Conservation (phyloP, 768 basidiomycete genomes). For the Phanerodontia chrysosporium region DNA sequence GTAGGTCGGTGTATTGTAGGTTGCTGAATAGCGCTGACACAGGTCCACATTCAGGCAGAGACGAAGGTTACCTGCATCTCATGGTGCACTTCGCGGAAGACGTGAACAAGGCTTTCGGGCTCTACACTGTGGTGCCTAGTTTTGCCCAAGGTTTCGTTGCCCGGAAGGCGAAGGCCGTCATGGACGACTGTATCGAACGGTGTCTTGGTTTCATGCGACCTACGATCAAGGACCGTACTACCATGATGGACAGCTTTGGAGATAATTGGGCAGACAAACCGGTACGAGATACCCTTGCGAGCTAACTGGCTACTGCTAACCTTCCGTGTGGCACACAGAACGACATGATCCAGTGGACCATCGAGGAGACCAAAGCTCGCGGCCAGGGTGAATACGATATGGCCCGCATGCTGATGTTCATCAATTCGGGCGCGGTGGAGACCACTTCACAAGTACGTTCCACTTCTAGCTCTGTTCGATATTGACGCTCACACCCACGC, state of each 20-base stretch:
- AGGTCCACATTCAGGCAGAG: slow-evolving; percentile 28
- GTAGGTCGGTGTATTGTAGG: slow-evolving; percentile 19
- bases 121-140: slow-evolving; percentile 26
- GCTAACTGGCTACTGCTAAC: neutral
- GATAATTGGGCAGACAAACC: slow-evolving; percentile 7
- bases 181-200: neutral
- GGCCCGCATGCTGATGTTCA: slow-evolving; percentile 1
- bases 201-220: slow-evolving; percentile 2
- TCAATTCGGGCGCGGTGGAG: slow-evolving; percentile 19
- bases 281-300: neutral
- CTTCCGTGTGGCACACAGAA: neutral
- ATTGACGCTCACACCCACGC: neutral
- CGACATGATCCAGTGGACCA: slow-evolving; percentile 16
- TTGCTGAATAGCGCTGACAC: neutral
- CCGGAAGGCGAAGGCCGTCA: neutral
- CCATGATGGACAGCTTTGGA: slow-evolving; percentile 7
- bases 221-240: slow-evolving; percentile 10
- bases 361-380: slow-evolving; percentile 7
- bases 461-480: neutral
- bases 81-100: slow-evolving; percentile 23
- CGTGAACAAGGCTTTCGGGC: slow-evolving; percentile 16
- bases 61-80: slow-evolving; percentile 31
- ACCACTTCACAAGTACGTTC: slow-evolving; percentile 14
- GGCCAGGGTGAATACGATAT: neutral
- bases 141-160: neutral